Percentiles rank a stretch among this genome's conserved stretches.
Evolutionary conservation across 1,139 yeast species (phyloP).

Genomic region (Candida mesenterica): DNA sequence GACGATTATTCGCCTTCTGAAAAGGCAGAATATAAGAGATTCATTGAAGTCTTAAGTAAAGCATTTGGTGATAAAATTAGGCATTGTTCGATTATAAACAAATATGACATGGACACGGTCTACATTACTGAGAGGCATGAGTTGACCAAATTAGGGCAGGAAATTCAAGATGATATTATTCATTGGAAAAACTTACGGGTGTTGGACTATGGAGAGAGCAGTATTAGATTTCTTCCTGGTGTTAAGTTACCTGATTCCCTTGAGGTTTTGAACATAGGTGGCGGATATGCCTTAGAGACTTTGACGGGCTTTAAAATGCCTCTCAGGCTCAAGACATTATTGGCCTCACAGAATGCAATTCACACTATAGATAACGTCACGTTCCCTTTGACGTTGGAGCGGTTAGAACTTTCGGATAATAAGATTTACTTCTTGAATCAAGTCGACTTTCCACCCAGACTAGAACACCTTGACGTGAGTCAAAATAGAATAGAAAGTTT

Average conservation of each 20-base stretch:
- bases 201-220: conserved; percentile 41
- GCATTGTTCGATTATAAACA: conserved; percentile 41
- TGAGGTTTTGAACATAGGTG: conserved; percentile 41
- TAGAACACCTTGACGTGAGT: conserved; percentile 36
- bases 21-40: conserved; percentile 25
- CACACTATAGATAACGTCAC: conserved; percentile 36
- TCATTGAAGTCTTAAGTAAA: conserved; percentile 24
- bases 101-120: conserved; percentile 36
- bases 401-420: conserved; percentile 37
- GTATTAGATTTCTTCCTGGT: conserved; percentile 40
- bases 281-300: conserved; percentile 41
- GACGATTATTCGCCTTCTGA: conserved; percentile 27
- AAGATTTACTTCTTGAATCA: conserved; percentile 41
- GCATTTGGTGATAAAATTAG: conserved; percentile 29
- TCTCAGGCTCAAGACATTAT: conserved; percentile 26
- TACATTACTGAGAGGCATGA: conserved; percentile 37
- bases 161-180: conserved; percentile 39
- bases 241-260: conserved; percentile 40
- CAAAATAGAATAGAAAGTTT: conserved; percentile 43
- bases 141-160: conserved; percentile 34
- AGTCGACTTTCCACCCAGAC: conserved; percentile 37
- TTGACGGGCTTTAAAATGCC: conserved; percentile 46
- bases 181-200: conserved; percentile 35
- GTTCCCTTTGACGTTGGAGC: conserved; percentile 35
- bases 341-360: conserved; percentile 37